Evolutionary conservation across 2,329 filamentous ascomycete species (phyloP).

Genomic region (Teratosphaeria destructans): DNA sequence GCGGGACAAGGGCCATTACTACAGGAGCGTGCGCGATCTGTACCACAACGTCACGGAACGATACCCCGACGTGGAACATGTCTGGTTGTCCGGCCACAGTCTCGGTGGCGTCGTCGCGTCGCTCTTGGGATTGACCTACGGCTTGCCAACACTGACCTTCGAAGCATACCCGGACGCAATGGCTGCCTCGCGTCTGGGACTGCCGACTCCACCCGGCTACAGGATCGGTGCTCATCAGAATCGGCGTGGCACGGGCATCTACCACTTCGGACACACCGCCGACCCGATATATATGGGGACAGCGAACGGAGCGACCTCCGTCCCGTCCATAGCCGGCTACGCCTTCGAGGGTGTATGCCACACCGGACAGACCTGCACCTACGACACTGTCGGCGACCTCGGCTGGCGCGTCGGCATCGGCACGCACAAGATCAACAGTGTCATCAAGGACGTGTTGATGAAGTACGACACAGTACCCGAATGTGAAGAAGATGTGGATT

Average conservation of each 20-base stretch:
- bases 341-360: conserved; percentile 91
- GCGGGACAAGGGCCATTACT: conserved; percentile 78
- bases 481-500: conserved; percentile 64
- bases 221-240: conserved; percentile 59
- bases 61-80: conserved; percentile 63
- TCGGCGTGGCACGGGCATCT: conserved; percentile 44
- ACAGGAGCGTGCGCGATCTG: conserved; percentile 75
- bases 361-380: conserved; percentile 75
- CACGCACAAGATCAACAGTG: conserved; percentile 79
- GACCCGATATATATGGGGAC: conserved; percentile 91
- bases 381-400: conserved; percentile 83
- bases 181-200: conserved; percentile 69
- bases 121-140: conserved; percentile 84
- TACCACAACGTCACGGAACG: conserved; percentile 86
- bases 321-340: conserved; percentile 85
- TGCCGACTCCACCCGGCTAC: conserved; percentile 73
- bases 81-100: conserved; percentile 90
- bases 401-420: conserved; percentile 87
- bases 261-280: conserved; percentile 89
- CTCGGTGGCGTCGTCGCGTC: conserved; percentile 81
- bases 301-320: conserved; percentile 81
- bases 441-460: conserved; percentile 78
- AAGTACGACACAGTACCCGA: conserved; percentile 71
- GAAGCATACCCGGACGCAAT: conserved; percentile 88
- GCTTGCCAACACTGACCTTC: conserved; percentile 81